Percentiles rank a stretch among this genome's conserved stretches.
Conservation (phyloP, 306 rosid genomes). For the Dryas drummondii region DNA sequence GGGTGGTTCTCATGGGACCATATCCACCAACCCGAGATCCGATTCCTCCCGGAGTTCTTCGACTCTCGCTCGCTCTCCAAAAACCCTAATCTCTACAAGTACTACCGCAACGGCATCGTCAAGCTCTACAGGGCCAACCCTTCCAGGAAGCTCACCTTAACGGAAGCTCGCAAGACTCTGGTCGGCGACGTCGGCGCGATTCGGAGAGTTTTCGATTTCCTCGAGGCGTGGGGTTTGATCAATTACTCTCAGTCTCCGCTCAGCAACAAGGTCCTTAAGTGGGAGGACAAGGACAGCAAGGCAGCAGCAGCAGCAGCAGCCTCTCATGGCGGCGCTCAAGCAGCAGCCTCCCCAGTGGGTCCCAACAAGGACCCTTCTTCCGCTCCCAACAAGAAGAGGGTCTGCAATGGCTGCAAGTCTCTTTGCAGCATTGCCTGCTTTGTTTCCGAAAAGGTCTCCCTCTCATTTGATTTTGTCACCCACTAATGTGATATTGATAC, state of each 20-base stretch:
- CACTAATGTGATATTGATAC: too few species aligned
- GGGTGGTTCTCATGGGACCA: conserved; percentile 74
- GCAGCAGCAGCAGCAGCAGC: conserved; percentile 24
- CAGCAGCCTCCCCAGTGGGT: not conserved
- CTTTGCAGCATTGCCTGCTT: conserved; percentile 81
- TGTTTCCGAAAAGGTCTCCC: conserved; percentile 78
- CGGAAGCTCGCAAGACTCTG: conserved; percentile 76
- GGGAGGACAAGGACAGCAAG: conserved; percentile 83
- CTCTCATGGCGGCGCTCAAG: not conserved
- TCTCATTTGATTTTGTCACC: not conserved
- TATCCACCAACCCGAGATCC: conserved; percentile 69
- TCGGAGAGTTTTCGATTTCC: conserved; percentile 81
- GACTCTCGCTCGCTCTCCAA: conserved; percentile 51
- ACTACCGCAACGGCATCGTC: conserved; percentile 74
- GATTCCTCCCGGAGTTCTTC: conserved; percentile 80
- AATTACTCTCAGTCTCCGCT: conserved; percentile 61
- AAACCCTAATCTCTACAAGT: conserved; percentile 76
- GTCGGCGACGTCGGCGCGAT: conserved; percentile 89
- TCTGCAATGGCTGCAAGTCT: conserved; percentile 87
- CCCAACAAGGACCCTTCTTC: conserved; percentile 28
- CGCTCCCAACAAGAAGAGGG: conserved; percentile 49
- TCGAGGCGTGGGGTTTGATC: conserved; percentile 84
- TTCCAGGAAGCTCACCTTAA: conserved; percentile 67
- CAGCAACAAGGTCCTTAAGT: conserved; percentile 60
- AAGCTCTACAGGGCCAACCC: conserved; percentile 65